Conservation (phyloP, 2,329 filamentous ascomycete genomes). For the Penicillium rolfsii region DNA sequence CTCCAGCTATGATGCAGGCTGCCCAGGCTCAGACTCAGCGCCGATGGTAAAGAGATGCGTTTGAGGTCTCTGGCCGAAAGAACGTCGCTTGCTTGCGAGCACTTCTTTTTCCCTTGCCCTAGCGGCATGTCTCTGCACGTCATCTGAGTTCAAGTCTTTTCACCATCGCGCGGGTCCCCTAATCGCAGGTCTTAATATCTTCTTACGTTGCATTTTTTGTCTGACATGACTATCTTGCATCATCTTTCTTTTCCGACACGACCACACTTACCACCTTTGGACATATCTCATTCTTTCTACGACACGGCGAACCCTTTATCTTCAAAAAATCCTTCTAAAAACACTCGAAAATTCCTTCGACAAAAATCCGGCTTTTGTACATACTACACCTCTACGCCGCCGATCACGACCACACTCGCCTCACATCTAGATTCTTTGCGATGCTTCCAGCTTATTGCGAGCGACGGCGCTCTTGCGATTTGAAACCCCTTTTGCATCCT, state of each 20-base stretch:
- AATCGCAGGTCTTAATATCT: conserved; percentile 43
- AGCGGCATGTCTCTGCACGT: conserved; percentile 40
- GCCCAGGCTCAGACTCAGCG: conserved; percentile 34
- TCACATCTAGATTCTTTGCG: conserved; percentile 39
- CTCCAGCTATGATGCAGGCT: conserved; percentile 65
- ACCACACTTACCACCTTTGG: conserved; percentile 9
- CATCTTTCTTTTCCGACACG: conserved; percentile 31
- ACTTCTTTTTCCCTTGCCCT: conserved; percentile 29
- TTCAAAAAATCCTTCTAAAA: conserved; percentile 24
- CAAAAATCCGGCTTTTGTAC: conserved; percentile 40
- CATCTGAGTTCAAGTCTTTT: conserved; percentile 35
- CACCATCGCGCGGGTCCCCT: conserved; percentile 42
- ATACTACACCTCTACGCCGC: conserved; percentile 36
- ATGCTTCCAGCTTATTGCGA: conserved; percentile 45
- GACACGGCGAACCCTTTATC: conserved; percentile 24
- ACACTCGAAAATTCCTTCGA: conserved; percentile 31
- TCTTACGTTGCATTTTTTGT: conserved; percentile 33
- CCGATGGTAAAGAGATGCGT: conserved; percentile 42
- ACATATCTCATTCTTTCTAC: conserved; percentile 6
- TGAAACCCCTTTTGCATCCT: conserved; percentile 42
- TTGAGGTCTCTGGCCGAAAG: conserved; percentile 27
- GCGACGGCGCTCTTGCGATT: conserved; percentile 47
- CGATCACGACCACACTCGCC: conserved; percentile 42
- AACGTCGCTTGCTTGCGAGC: conserved; percentile 21
- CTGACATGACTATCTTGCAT: conserved; percentile 32